These are phyloP conservation scores for Rheum nobile DNA, from an alignment of 148 eudicot species.

Conservation along the genomic window DNA sequence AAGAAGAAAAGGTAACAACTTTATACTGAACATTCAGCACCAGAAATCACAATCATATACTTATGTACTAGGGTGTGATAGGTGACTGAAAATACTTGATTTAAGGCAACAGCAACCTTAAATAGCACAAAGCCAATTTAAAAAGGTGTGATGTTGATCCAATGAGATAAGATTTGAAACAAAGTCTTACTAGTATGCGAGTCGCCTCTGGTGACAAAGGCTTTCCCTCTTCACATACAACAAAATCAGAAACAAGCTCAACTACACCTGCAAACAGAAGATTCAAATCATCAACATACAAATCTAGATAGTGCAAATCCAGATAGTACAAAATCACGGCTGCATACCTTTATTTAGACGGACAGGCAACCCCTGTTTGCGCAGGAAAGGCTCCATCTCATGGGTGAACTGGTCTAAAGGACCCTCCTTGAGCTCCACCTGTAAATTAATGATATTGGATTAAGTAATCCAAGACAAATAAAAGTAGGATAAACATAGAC, in stretches of 20 bases:
- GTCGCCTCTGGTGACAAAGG: conserved; percentile 83
- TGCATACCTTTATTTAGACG: conserved; percentile 70
- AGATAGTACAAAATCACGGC: background rate
- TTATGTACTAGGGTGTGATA: background rate
- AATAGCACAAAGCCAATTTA: too few relatives aligned
- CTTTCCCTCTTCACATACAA: conserved; percentile 82
- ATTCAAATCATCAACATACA: background rate
- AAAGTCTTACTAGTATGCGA: conserved; percentile 66
- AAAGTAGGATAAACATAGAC: background rate
- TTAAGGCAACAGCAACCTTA: too few relatives aligned
- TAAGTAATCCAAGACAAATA: background rate
- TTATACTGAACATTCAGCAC: background rate
- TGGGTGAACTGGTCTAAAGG: conserved; percentile 82
- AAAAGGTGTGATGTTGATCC: too few relatives aligned
- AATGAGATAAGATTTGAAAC: background rate
- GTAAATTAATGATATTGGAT: background rate
- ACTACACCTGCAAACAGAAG: conserved; percentile 49
- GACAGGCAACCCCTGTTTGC: conserved; percentile 97
- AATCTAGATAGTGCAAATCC: background rate
- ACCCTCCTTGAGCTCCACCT: conserved; percentile 97
- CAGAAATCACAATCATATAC: background rate
- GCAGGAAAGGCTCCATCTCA: conserved; percentile 95
- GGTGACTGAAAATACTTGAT: background rate
- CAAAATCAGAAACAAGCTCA: conserved; percentile 83
- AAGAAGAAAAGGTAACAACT: background rate